Percentiles rank a stretch among this genome's conserved stretches.
Conservation (phyloP, 1,139 yeast genomes). For the Pichia sp. region DNA sequence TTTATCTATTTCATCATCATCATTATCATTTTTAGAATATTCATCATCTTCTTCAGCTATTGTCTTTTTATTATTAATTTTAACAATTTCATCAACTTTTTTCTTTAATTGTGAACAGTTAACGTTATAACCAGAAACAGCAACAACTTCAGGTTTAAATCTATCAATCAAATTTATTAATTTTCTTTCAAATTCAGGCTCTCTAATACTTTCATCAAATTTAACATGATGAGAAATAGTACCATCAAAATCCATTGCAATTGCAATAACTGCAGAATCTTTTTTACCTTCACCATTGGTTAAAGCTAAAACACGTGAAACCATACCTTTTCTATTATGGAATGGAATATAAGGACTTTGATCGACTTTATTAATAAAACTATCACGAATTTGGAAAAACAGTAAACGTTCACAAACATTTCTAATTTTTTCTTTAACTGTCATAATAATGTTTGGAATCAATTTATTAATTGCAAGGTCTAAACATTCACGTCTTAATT, state of each 20-base stretch:
- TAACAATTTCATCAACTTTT: constrained; percentile 52
- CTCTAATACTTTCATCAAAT: constrained; percentile 54
- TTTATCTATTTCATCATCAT: constrained; percentile 39
- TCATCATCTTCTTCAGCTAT: constrained; percentile 22
- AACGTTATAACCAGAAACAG: constrained; percentile 82
- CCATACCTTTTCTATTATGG: constrained; percentile 70
- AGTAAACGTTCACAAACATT: constrained; percentile 70
- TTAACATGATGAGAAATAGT: constrained; percentile 71
- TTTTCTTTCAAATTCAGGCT: constrained; percentile 51
- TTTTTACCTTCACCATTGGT: constrained; percentile 83
- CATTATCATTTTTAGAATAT: constrained; percentile 31
- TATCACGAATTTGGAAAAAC: constrained; percentile 62
- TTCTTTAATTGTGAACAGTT: constrained; percentile 58
- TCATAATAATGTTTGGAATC: constrained; percentile 61
- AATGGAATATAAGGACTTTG: constrained; percentile 91
- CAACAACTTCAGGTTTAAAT: constrained; percentile 79
- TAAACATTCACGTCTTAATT: constrained; percentile 62
- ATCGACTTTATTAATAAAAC: constrained; percentile 66
- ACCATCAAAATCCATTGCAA: constrained; percentile 72
- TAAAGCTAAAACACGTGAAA: constrained; percentile 76
- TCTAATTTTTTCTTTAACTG: constrained; percentile 78
- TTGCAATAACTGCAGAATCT: constrained; percentile 83
- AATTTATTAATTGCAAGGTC: constrained; percentile 63
- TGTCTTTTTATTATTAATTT: constrained; percentile 49
- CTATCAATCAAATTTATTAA: constrained; percentile 50